phyloP scores from a whole-genome alignment of 768 basidiomycete species.

The Pisolithus albus region DNA sequence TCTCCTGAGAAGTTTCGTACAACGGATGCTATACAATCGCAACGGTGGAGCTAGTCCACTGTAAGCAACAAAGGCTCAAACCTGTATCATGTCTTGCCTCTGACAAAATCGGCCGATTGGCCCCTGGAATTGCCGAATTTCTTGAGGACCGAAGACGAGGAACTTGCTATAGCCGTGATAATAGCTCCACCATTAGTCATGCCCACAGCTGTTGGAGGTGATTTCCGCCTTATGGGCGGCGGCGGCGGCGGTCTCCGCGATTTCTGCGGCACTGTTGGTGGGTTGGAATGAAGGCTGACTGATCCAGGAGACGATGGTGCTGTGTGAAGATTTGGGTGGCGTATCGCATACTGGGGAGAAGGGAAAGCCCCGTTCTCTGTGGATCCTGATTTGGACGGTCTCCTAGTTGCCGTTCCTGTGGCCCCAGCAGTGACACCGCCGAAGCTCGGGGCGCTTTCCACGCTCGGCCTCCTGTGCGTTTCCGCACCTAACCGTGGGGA shows the following conservation, averaged over 20 bases:
- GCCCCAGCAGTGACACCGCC: slow-evolving; percentile 22
- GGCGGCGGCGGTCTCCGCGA: slow-evolving; percentile 55
- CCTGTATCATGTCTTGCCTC: background rate
- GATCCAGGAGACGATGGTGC: slow-evolving; percentile 15
- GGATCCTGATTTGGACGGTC: slow-evolving; percentile 21
- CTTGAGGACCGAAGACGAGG: slow-evolving; percentile 20
- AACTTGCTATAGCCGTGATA: slow-evolving; percentile 51
- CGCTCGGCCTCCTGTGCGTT: slow-evolving; percentile 35
- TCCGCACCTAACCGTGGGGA: slow-evolving; percentile 29
- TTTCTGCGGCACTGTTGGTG: slow-evolving; percentile 18
- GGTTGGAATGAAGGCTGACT: slow-evolving; percentile 11
- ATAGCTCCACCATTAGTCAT: slow-evolving; percentile 45
- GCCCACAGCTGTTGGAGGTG: slow-evolving; percentile 59
- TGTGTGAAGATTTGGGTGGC: slow-evolving; percentile 13
- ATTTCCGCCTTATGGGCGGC: slow-evolving; percentile 60
- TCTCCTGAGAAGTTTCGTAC: too few species aligned
- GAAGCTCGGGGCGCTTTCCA: slow-evolving; percentile 29
- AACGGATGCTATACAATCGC: background rate
- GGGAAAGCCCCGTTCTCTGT: slow-evolving; percentile 20
- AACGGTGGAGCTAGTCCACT: background rate
- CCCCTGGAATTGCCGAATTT: slow-evolving; percentile 2
- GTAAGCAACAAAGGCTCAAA: background rate
- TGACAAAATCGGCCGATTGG: background rate
- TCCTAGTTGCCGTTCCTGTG: slow-evolving; percentile 11
- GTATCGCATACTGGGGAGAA: slow-evolving; percentile 11